Conservation (phyloP, 2,329 filamentous ascomycete genomes). For the Hysterium pulicare region DNA sequence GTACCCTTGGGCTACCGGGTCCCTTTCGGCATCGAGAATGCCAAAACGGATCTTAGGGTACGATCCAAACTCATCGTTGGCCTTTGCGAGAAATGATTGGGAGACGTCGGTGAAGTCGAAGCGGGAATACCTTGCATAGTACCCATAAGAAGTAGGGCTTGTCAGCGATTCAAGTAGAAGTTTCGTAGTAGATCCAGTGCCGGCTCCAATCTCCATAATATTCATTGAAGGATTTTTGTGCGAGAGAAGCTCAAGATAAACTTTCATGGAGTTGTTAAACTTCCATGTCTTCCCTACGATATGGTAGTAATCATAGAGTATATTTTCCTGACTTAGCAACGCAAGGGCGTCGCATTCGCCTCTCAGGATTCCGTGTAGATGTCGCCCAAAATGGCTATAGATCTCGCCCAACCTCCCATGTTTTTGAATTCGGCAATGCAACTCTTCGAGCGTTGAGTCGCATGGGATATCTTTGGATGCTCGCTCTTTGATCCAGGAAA, state of each 20-base stretch:
- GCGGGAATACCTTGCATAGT: conserved; percentile 3
- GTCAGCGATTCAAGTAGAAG: conserved; percentile 7
- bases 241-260: conserved; percentile 2
- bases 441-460: background rate
- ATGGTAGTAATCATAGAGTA: conserved; percentile 5
- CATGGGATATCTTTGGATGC: background rate
- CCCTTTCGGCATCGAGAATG: conserved; percentile 19
- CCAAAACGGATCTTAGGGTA: conserved; percentile 13
- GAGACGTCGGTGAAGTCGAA: conserved; percentile 23
- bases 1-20: conserved; percentile 18
- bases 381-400: background rate
- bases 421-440: background rate
- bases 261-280: conserved; percentile 3
- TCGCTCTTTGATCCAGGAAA: conserved; percentile 1
- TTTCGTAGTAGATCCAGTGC: conserved; percentile 14
- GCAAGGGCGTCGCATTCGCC: conserved; percentile 3
- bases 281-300: conserved; percentile 2
- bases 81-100: conserved; percentile 14
- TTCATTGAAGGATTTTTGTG: conserved; percentile 9
- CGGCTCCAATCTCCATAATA: conserved; percentile 18
- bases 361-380: conserved; percentile 1
- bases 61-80: conserved; percentile 10
- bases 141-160: too few species aligned
- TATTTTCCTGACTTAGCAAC: background rate
- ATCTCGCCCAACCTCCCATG: background rate